Evolutionary conservation across 345 rosid species (phyloP), one percentile per base, ranked within the genome.

Genomic region (Eucalyptus cloeziana): DNA sequence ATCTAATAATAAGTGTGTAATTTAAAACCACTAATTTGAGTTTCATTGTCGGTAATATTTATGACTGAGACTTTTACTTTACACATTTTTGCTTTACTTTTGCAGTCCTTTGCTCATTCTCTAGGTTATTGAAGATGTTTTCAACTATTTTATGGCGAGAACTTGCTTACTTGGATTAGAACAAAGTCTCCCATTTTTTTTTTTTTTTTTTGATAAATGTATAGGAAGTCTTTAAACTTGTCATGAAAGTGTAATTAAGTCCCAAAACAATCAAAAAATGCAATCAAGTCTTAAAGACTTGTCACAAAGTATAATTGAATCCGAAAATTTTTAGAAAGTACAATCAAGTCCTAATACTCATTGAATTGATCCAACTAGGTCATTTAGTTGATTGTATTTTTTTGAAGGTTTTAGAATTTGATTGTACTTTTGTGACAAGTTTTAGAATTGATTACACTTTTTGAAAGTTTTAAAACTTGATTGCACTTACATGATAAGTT

Each of bases 11-110:
- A 52, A 52, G 56, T 52, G 24, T 52, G 10, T 52, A 52, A 17
- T 52, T 52, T 52, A 52, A 52, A 19, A 52, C 0, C 24, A 52
- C 4, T 52, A 19, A 52, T 19, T 52, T 52, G 56, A 52, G 0
- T 10, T 52, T 52, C 56, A 52, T 52, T 52, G 24, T 52, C 1
- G 0, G 1, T 52, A 52, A 52, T 19, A 19, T 52, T 19, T 19
- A 52, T 52, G 9, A 52, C 0, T 1, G 2, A 52, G 56, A 52
- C 2, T 52, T 52, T 1, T 52, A 56, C 30, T 56, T 56, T 56
- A 1, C 1, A 22, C 5, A 10, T 22, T 56, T 54, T 56, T 22
- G 27, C 62, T 56, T 56, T 56, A 24, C 3, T 56, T 24, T 56
- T 56, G 30, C 13, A 2, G 5, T 56, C 62, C 12, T 56, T 8